phyloP scores from a whole-genome alignment of 2,329 filamentous ascomycete species.

The Diaporthe australafricana region DNA sequence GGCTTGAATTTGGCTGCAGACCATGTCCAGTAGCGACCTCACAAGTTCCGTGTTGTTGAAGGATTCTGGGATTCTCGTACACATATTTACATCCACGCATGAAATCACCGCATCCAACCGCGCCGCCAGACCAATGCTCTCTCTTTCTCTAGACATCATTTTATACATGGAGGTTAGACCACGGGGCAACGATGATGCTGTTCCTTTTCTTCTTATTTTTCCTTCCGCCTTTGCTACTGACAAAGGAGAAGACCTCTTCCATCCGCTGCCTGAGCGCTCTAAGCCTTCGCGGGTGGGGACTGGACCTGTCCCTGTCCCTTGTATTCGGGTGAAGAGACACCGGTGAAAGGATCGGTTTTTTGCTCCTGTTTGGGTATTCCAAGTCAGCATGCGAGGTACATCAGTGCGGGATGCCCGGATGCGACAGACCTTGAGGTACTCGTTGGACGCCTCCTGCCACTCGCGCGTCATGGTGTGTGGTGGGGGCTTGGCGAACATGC shows the following conservation, averaged over 20 bases:
- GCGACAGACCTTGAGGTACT: conserved; percentile 86
- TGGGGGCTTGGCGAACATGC: conserved; percentile 76
- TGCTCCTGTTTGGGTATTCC: conserved; percentile 68
- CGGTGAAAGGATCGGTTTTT: conserved; percentile 88
- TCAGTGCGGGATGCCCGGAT: conserved; percentile 3
- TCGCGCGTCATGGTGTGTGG: conserved; percentile 96
- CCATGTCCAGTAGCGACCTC: background rate
- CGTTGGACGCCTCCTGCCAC: conserved; percentile 95
- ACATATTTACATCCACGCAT: conserved; percentile 48
- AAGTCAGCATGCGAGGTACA: conserved; percentile 36
- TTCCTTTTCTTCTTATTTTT: conserved; percentile 28
- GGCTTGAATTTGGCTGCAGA: too few relatives aligned
- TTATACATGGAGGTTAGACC: conserved; percentile 48
- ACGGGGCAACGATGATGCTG: conserved; percentile 35
- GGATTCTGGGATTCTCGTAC: conserved; percentile 44
- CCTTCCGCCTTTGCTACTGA: conserved; percentile 49
- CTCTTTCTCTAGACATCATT: conserved; percentile 42
- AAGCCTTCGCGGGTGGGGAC: conserved; percentile 67
- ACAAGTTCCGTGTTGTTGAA: conserved; percentile 26
- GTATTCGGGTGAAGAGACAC: conserved; percentile 84
- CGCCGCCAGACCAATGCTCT: conserved; percentile 30
- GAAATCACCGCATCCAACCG: conserved; percentile 42
- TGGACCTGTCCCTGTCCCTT: conserved; percentile 83
- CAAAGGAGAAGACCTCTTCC: conserved; percentile 48
- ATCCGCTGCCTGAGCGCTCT: conserved; percentile 42